Conservation (phyloP, 306 rosid species). For the Quercus berberidifolia region DNA sequence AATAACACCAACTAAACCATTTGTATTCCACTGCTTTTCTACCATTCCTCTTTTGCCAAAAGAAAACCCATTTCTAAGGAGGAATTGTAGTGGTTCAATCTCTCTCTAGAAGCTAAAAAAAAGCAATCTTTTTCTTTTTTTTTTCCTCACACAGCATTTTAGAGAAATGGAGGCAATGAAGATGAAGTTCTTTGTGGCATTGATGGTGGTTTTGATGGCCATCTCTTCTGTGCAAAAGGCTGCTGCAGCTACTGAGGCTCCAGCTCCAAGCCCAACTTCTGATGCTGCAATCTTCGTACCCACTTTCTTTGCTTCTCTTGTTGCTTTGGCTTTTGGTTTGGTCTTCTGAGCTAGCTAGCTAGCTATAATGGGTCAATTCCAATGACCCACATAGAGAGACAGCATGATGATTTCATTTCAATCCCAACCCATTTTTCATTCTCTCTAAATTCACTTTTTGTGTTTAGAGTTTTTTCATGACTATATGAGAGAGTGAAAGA, state of each 20-base stretch:
- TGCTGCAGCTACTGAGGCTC: constrained; percentile 31
- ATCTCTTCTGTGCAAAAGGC: constrained; percentile 25
- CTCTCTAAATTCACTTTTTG: not conserved
- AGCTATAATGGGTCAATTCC: not conserved
- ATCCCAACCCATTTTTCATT: not conserved
- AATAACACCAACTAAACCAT: constrained; percentile 1
- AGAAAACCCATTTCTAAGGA: not conserved
- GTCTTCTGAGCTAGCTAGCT: constrained; percentile 15
- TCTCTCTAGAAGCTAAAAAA: not conserved
- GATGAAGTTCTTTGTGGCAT: constrained; percentile 27
- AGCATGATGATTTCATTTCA: not conserved
- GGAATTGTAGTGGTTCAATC: not conserved
- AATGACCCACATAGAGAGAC: not conserved
- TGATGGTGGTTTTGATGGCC: constrained; percentile 33
- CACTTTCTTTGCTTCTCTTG: constrained; percentile 34
- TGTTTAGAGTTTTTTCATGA: constrained; percentile 2
- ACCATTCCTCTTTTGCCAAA: not conserved
- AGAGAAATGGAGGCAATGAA: constrained; percentile 38
- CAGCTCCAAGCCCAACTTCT: constrained; percentile 47
- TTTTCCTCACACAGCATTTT: no score
- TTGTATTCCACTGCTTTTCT: constrained; percentile 4
- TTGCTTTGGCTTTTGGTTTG: constrained; percentile 36
- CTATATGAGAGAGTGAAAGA: not conserved
- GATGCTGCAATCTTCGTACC: constrained; percentile 37
- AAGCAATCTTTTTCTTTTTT: not conserved